phyloP scores from a whole-genome alignment of 2,329 filamentous ascomycete species.

The Xylaria sp. region DNA sequence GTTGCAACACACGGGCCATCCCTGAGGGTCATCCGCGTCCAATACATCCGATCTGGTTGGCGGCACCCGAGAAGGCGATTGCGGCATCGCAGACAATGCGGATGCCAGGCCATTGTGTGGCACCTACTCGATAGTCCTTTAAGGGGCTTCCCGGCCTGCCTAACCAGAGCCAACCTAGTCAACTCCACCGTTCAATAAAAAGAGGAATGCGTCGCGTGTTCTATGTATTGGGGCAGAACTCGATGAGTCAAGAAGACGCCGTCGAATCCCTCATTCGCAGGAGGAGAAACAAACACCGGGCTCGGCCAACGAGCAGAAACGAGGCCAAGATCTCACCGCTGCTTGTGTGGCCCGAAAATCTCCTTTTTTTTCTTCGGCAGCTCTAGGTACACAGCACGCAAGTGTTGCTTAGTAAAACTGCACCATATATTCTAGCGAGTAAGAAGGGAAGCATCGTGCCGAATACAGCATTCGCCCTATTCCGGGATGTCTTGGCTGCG shows the following conservation, averaged over 20 bases:
- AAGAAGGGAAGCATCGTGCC: slow-evolving; percentile 3
- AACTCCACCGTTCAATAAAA: slow-evolving; percentile 5
- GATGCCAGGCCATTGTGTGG: slow-evolving; percentile 10
- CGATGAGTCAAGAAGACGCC: slow-evolving; percentile 1
- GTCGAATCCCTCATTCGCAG: slow-evolving; percentile 9
- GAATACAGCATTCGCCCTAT: background rate
- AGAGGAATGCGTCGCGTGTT: slow-evolving; percentile 23
- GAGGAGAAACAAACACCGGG: background rate
- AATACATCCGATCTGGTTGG: slow-evolving; percentile 9
- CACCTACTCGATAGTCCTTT: slow-evolving; percentile 1
- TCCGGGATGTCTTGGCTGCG: background rate
- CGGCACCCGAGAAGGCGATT: slow-evolving; percentile 10
- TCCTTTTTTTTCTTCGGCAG: background rate
- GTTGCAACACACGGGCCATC: no score
- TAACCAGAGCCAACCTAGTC: no score
- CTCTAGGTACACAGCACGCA: background rate
- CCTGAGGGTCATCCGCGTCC: slow-evolving; percentile 16
- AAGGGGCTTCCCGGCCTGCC: slow-evolving; percentile 3
- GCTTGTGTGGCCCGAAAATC: background rate
- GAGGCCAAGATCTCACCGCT: background rate
- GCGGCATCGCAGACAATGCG: slow-evolving; percentile 13
- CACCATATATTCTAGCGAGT: no score
- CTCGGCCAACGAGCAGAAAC: no score
- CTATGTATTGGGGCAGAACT: slow-evolving; percentile 6
- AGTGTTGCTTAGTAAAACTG: no score